Conservation (phyloP, 306 rosid genomes). For the Quercus bicolor region DNA sequence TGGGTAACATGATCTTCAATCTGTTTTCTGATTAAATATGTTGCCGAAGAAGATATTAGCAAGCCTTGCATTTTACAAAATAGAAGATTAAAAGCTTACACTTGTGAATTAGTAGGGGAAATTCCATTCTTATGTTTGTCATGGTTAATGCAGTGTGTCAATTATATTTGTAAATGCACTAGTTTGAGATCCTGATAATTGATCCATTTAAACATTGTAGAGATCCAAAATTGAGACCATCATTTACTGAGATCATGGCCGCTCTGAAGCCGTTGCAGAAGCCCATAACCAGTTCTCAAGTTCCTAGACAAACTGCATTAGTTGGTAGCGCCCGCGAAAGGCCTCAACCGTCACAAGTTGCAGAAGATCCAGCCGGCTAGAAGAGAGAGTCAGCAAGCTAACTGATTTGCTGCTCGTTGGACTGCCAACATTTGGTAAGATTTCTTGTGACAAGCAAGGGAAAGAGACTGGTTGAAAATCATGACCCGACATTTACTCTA, state of each 20-base stretch:
- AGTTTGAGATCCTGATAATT: background rate
- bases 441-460: conserved; percentile 31
- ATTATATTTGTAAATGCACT: background rate
- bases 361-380: conserved; percentile 41
- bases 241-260: conserved; percentile 92
- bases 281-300: conserved; percentile 56
- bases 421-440: conserved; percentile 39
- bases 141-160: conserved; percentile 2
- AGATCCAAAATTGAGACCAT: conserved; percentile 85
- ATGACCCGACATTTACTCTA: conserved; percentile 35
- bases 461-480: conserved; percentile 42
- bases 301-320: conserved; percentile 37
- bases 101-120: background rate
- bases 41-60: background rate
- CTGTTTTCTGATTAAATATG: background rate
- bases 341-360: conserved; percentile 35
- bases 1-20: background rate
- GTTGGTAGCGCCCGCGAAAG: conserved; percentile 23
- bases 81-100: background rate
- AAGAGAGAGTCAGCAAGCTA: conserved; percentile 26
- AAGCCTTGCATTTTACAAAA: background rate
- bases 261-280: conserved; percentile 83
- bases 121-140: background rate
- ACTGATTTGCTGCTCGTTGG: conserved; percentile 39
- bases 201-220: conserved; percentile 43